Evolutionary conservation across 2,329 filamentous ascomycete genomes (phyloP).

Genomic region (Xylaria sp.): DNA sequence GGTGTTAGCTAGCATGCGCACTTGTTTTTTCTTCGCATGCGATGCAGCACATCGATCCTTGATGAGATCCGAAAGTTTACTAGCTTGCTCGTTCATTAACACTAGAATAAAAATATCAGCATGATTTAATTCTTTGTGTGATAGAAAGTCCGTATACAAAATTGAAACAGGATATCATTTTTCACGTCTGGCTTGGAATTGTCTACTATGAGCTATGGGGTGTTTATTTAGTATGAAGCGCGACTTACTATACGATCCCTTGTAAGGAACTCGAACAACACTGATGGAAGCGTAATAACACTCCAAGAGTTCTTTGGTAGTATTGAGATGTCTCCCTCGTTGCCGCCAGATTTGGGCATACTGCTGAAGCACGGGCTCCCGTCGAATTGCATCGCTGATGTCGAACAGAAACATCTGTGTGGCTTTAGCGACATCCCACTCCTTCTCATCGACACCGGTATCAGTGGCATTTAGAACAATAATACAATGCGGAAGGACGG

Average conservation of each 20-base stretch:
- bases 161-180: neutral
- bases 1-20: constrained; percentile 51
- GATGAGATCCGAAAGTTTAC: constrained; percentile 57
- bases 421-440: constrained; percentile 56
- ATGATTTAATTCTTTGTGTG: neutral
- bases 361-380: constrained; percentile 51
- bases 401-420: constrained; percentile 53
- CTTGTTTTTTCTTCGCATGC: constrained; percentile 53
- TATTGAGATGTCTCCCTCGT: constrained; percentile 55
- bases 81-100: constrained; percentile 61
- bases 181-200: neutral
- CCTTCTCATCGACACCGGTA: constrained; percentile 49
- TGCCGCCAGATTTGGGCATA: constrained; percentile 56
- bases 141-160: neutral
- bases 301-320: constrained; percentile 57
- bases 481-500: constrained; percentile 63
- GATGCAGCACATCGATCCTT: constrained; percentile 54
- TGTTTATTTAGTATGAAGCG: neutral
- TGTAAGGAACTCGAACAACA: constrained; percentile 60
- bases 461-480: constrained; percentile 62
- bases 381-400: constrained; percentile 49
- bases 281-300: constrained; percentile 62
- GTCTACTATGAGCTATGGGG: neutral
- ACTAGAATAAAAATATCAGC: constrained; percentile 46
- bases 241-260: constrained; percentile 48